phyloP scores from a whole-genome alignment of 352 stramenopile species.

The Pythium dissimile region DNA sequence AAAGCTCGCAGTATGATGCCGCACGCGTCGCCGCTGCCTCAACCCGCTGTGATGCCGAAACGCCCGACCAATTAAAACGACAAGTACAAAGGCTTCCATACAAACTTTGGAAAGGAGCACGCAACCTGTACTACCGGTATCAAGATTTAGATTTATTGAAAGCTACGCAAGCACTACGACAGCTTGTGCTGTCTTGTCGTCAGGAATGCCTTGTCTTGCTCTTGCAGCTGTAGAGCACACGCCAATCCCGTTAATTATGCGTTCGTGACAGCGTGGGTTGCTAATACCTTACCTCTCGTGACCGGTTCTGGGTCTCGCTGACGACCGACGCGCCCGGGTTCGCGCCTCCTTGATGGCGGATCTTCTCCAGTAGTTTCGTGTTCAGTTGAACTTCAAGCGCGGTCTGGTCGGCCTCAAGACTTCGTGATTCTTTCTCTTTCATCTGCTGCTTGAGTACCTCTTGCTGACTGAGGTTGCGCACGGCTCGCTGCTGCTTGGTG shows the following conservation, averaged over 20 bases:
- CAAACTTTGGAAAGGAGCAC: neutral
- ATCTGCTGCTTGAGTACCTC: constrained; percentile 71
- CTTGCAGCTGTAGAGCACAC: constrained; percentile 35
- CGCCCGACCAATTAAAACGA: neutral
- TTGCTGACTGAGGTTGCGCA: constrained; percentile 58
- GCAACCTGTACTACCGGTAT: neutral
- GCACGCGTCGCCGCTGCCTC: constrained; percentile 8
- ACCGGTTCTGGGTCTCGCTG: constrained; percentile 68
- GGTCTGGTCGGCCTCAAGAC: constrained; percentile 64
- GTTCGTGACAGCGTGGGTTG: neutral
- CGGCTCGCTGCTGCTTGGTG: constrained; percentile 42
- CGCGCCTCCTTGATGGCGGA: constrained; percentile 55
- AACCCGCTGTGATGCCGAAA: constrained; percentile 23
- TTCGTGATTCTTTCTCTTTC: constrained; percentile 53
- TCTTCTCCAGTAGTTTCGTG: constrained; percentile 60
- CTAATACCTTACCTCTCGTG: constrained; percentile 55
- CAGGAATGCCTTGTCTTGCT: constrained; percentile 44
- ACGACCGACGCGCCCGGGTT: constrained; percentile 42
- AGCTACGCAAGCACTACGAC: neutral
- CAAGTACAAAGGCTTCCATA: neutral
- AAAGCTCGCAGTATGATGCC: constrained; percentile 28
- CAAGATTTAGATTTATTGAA: neutral
- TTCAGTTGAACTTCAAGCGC: constrained; percentile 74
- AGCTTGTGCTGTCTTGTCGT: constrained; percentile 10
- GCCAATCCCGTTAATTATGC: neutral